Evolutionary conservation across 2,329 filamentous ascomycete genomes (phyloP), one percentile per base, ranked within the genome.

Genomic region (Colletotrichum sp.): DNA sequence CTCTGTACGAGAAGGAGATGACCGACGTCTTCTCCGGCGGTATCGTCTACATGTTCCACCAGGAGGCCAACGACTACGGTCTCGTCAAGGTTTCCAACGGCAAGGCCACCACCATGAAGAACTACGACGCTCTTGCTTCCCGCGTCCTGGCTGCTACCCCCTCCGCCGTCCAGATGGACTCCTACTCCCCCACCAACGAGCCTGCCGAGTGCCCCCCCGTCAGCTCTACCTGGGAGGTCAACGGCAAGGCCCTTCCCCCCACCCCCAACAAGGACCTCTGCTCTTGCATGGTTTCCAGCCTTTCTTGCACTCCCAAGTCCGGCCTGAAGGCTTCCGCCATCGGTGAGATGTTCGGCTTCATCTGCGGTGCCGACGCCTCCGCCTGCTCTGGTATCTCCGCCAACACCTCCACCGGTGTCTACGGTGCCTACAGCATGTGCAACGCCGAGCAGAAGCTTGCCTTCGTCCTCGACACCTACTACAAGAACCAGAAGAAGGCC

Each of bases 11-110:
- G 69, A 83, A 89, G 75, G 83, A 96, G 76, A 99, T 99, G 97
- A 94, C 92, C 32, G 85, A 86, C 12, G 95, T 98, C 82, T 97
- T 97, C 92, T 98, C 95, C 72, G 97, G 97, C 81, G 97, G 96
- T 86, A 98, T 99, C 79, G 96, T 99, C 84, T 99, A 99, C 91
- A 98, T 98, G 95, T 99, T 97, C 89, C 96, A 96, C 88, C 91
- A 98, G 88, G 96, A 98, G 85, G 87, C 82, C 68, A 99, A 99
- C 88, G 89, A 98, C 84, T 99, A 95, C 82, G 97, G 94, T 86
- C 91, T 98, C 60, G 93, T 96, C 76, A 85, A 89, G 75, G 84
- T 95, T 76, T 78, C 36, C 77, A 83, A 90, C 81, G 87, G 88
- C 82, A 86, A 87, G 59, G 94, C 94, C 78, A 90, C 86, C 78